These are phyloP conservation scores for Boletellus ananiceps DNA, from an alignment of 768 basidiomycete species.

Conservation along the genomic window DNA sequence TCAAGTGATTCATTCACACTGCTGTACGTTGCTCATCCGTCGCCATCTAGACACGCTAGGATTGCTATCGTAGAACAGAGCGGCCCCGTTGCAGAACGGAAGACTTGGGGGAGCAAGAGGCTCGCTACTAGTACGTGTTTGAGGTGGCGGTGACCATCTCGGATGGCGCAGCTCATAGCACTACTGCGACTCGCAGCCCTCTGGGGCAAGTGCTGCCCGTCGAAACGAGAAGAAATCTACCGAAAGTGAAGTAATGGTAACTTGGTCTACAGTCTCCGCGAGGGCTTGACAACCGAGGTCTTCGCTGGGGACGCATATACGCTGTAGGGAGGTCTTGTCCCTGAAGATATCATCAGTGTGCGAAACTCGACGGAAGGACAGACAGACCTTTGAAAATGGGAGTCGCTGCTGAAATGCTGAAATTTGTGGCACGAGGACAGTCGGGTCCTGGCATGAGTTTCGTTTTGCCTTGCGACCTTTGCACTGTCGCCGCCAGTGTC, in stretches of 20 bases:
- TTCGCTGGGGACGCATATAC: conserved; percentile 8
- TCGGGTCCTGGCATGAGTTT: not conserved
- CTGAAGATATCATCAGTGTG: conserved; percentile 8
- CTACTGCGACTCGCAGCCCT: not conserved
- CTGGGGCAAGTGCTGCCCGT: too few relatives aligned
- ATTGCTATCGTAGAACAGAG: too few relatives aligned
- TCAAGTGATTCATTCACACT: conserved; percentile 1
- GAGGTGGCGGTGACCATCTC: too few relatives aligned
- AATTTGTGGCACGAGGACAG: not conserved
- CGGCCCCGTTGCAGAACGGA: too few relatives aligned
- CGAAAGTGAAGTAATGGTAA: not conserved
- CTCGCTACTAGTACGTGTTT: too few relatives aligned
- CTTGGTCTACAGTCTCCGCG: conserved; percentile 16
- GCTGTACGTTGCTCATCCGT: too few relatives aligned
- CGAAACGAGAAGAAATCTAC: too few relatives aligned
- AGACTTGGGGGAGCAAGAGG: too few relatives aligned
- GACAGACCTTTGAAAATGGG: conserved; percentile 6
- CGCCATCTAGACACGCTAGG: too few relatives aligned
- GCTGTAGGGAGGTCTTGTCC: not conserved
- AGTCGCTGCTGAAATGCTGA: not conserved
- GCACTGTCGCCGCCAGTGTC: not conserved
- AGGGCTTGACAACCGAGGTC: conserved; percentile 8
- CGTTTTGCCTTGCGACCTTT: not conserved
- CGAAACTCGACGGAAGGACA: not conserved
- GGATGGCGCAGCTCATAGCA: not conserved